Evolutionary conservation across 1,284 basidiomycete genomes (phyloP).

Genomic region (Puccinia brachypodii): DNA sequence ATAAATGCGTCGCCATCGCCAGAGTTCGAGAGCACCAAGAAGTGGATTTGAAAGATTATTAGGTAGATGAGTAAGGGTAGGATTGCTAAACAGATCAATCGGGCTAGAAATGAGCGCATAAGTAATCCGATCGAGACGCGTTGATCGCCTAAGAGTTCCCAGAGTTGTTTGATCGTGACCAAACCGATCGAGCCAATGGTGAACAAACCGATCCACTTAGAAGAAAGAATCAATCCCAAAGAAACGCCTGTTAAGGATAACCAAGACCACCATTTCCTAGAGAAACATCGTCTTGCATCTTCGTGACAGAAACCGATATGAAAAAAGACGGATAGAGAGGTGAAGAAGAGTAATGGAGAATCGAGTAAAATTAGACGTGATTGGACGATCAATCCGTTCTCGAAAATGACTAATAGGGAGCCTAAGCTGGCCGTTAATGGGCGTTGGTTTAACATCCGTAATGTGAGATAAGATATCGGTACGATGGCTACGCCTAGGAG

Average conservation of each 20-base stretch:
- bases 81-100: conserved; percentile 82
- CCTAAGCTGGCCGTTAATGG: conserved; percentile 87
- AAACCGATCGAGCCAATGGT: conserved; percentile 94
- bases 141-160: conserved; percentile 84
- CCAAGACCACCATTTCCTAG: conserved; percentile 86
- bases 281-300: conserved; percentile 67
- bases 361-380: conserved; percentile 96
- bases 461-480: conserved; percentile 87
- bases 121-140: conserved; percentile 74
- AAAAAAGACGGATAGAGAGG: conserved; percentile 78
- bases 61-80: conserved; percentile 88
- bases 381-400: conserved; percentile 93
- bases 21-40: conserved; percentile 78
- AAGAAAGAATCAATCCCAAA: conserved; percentile 85
- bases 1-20: conserved; percentile 99
- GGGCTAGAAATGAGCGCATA: conserved; percentile 79
- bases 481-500: conserved; percentile 84
- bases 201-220: conserved; percentile 99
- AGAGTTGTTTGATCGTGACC: conserved; percentile 81
- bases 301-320: conserved; percentile 73
- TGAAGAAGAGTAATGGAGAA: conserved; percentile 96
- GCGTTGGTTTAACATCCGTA: conserved; percentile 84
- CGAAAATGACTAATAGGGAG: conserved; percentile 87
- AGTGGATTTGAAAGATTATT: conserved; percentile 92
- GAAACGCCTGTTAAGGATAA: conserved; percentile 81